Base-by-base conservation (phyloP, 768 basidiomycete genomes). In the Lactarius quietus region DNA sequence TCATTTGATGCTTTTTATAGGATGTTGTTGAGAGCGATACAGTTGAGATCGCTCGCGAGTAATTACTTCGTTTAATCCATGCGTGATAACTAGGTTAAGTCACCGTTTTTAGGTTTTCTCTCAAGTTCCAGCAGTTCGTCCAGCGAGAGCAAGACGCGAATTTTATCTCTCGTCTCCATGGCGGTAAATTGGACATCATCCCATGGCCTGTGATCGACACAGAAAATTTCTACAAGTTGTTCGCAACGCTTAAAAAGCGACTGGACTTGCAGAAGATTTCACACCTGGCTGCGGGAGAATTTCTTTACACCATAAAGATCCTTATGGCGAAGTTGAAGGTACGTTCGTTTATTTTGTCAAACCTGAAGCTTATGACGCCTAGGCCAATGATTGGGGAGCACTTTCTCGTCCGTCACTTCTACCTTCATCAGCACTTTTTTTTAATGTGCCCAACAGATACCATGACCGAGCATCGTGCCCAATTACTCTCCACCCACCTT, bases 351-450 rank as follows among this genome's bases (percentile, higher is more conserved):
- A 36, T n/a, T 43, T 20, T 29, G 14, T 45, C 23, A 41, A 8
- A 0, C 0, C 8, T 0, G 26, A 18, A 9, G 6, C 4, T 18
- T 38, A 18, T 20, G 53, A 29, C 7, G 5, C 10, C 45, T 59
- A 86, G 85, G 79, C 83, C 1, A 85, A 86, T 52, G 86, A 87
- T 62, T 87, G 86, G 86, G 83, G 83, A 23, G 78, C 86, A 0
- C 75, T 87, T 59, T 85, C 85, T 53, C 84, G 86, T 87, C 69
- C 57, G 84, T 74, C 6, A 2, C 26, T 53, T n/a, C 60, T 1
- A 8, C 48, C 60, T 35, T 23, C 18, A n/a, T 1, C 8, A 12
- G 20, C 28, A 33, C 17, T 1, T 18, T 6, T n/a, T 53, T 3
- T 33, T 58, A 17, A 66, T 15, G 28, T 66, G 14, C 56, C 14